Evolutionary conservation across 768 basidiomycete genomes (phyloP).

Genomic region (Tylopilus subfusipes): DNA sequence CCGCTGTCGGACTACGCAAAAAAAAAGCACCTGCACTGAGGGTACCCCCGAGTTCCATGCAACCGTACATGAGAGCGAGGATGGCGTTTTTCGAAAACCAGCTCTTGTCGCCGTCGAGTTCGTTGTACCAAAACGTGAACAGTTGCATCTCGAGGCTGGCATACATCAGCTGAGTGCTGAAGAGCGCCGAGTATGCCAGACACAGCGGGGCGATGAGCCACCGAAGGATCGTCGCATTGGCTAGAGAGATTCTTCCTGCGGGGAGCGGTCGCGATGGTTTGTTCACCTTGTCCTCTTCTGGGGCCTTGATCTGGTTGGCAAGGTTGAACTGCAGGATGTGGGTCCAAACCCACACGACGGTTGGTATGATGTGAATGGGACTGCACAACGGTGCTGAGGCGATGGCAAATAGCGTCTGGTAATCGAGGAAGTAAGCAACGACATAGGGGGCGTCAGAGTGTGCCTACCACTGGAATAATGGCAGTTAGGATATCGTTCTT

Average conservation of each 20-base stretch:
- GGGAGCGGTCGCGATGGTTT: slow-evolving; percentile 46
- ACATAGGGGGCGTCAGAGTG: not conserved
- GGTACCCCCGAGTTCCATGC: slow-evolving; percentile 36
- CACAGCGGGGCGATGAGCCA: slow-evolving; percentile 38
- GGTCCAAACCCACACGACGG: slow-evolving; percentile 43
- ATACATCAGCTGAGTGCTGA: slow-evolving; percentile 30
- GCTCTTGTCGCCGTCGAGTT: slow-evolving; percentile 35
- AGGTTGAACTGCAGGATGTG: slow-evolving; percentile 45
- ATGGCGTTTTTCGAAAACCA: slow-evolving; percentile 39
- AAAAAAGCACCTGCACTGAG: slow-evolving; percentile 34
- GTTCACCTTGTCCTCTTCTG: slow-evolving; percentile 43
- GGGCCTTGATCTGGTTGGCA: slow-evolving; percentile 41
- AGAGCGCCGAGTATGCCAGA: slow-evolving; percentile 32
- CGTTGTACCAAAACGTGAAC: slow-evolving; percentile 38
- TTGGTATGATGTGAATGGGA: slow-evolving; percentile 21
- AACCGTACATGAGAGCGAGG: slow-evolving; percentile 36
- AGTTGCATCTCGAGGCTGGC: slow-evolving; percentile 35
- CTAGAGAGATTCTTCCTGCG: slow-evolving; percentile 37
- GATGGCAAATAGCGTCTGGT: slow-evolving; percentile 33
- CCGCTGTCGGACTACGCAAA: not conserved
- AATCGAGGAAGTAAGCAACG: not conserved
- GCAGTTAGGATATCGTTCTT: slow-evolving; percentile 46
- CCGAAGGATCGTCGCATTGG: slow-evolving; percentile 35
- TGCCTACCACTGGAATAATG: slow-evolving; percentile 43
- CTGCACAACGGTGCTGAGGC: slow-evolving; percentile 33